Evolutionary conservation across 1,284 basidiomycete species (phyloP).

Genomic region (Malassezia obtusa): DNA sequence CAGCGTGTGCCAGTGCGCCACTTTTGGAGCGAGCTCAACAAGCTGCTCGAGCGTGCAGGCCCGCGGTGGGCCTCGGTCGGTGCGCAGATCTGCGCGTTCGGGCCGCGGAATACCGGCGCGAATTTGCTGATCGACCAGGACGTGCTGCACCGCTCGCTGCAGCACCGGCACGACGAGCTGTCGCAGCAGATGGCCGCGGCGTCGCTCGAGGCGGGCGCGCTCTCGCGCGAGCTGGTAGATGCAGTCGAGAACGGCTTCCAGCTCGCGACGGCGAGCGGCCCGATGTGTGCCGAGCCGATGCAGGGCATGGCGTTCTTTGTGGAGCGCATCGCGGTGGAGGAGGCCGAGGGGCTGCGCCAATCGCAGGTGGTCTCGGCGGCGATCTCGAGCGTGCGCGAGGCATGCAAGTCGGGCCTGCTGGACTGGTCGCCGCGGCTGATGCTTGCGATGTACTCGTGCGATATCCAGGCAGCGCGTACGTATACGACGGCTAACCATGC

Average conservation of each 20-base stretch:
- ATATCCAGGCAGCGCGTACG: conserved; percentile 93
- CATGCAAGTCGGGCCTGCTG: conserved; percentile 73
- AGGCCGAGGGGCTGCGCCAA: conserved; percentile 52
- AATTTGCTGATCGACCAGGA: conserved; percentile 69
- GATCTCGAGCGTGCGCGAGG: conserved; percentile 78
- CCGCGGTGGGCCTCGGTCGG: conserved; percentile 69
- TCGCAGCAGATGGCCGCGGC: conserved; percentile 17
- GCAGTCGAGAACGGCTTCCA: conserved; percentile 85
- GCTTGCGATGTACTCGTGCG: conserved; percentile 97
- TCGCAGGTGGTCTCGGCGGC: conserved; percentile 77
- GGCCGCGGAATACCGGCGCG: conserved; percentile 74
- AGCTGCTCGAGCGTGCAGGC: conserved; percentile 61
- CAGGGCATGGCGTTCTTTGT: conserved; percentile 87
- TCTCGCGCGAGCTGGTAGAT: conserved; percentile 26
- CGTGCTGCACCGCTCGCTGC: conserved; percentile 4
- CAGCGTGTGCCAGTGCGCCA: conserved; percentile 51
- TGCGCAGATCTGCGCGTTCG: conserved; percentile 79
- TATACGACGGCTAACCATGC: conserved; percentile 19
- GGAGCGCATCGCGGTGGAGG: conserved; percentile 60
- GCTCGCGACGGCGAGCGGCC: conserved; percentile 83
- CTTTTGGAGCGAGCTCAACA: conserved; percentile 69
- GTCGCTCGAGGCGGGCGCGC: conserved; percentile 10
- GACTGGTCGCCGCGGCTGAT: conserved; percentile 97
- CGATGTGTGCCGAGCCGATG: conserved; percentile 86
- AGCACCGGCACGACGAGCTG: neutral